Evolutionary conservation across 202 grass and related monocot genomes (phyloP), one percentile per base, ranked within the genome.

Genomic region (Dendrocalamus latiflorus): DNA sequence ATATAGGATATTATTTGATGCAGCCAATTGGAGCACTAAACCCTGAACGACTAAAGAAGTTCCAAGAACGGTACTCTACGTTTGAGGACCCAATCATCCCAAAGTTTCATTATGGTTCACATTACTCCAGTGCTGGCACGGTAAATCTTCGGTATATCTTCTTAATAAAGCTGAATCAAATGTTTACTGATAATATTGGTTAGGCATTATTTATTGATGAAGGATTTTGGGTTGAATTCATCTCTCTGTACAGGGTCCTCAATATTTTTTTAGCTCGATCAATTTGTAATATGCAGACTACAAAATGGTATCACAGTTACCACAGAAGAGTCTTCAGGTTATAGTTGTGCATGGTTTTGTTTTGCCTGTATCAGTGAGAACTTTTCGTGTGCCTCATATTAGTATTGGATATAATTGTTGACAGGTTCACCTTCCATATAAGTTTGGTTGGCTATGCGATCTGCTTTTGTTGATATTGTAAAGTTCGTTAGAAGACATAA

Each of bases 71-170:
- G 57, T 98, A 98, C 83, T 92, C 89, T 43, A 98, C 85, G 54
- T 98, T 98, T 75, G 96, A 98, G 73, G 96, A 98, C 91, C 93
- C 96, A 81, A 77, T 93, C 72, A 98, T 98, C 81, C 93, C 96
- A 22, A 98, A 98, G 83, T 98, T 98, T 73, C 93, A 98, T 70
- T 98, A 98, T 75, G 96, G 96, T 75, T 98, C 96, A 71, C 96
- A 98, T 82, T 98, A 98, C 86, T 98, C 96, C 70, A 98, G 96
- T 81, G 93, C 91, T 79, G 96, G 96, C 89, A 95, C 89, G 80
- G 96, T 98, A 98, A 85, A 78, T 64, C 43, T 79, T 66, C 91
- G 80, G 96, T 98, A 98, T 89, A 78, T 64, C 43, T 75, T 66
- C 44, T 82, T 83, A 66, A 9, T 67, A 86, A 69, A 91, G 63